A percentile compares a stretch with the other conserved stretches of the same genome.
phyloP scores from a whole-genome alignment of 2,329 filamentous ascomycete genomes.

The Ilyonectria robusta region DNA sequence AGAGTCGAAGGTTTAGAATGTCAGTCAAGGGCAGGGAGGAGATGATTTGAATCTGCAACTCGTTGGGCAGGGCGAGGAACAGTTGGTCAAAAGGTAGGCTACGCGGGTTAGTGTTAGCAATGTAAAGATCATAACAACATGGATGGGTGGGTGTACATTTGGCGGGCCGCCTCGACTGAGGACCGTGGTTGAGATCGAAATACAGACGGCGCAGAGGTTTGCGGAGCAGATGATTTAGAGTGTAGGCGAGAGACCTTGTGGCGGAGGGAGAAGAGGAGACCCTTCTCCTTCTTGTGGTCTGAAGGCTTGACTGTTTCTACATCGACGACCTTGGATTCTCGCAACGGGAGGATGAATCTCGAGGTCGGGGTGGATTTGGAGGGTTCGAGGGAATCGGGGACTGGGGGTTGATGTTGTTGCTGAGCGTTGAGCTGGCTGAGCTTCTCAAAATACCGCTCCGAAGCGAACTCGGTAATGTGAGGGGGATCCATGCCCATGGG shows the following conservation, averaged over 20 bases:
- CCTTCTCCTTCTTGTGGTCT: slow-evolving; percentile 59
- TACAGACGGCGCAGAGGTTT: slow-evolving; percentile 6
- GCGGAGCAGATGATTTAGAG: slow-evolving; percentile 32
- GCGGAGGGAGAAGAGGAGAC: slow-evolving; percentile 59
- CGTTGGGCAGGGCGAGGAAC: slow-evolving; percentile 72
- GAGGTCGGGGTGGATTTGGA: slow-evolving; percentile 51
- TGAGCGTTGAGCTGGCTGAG: slow-evolving; percentile 68
- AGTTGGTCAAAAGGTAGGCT: slow-evolving; percentile 67
- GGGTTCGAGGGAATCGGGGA: slow-evolving; percentile 38
- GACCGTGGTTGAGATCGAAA: slow-evolving; percentile 32
- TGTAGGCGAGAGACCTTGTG: slow-evolving; percentile 56
- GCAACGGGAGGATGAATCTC: slow-evolving; percentile 66
- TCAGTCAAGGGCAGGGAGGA: slow-evolving; percentile 72
- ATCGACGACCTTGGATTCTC: slow-evolving; percentile 55
- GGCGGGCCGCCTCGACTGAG: slow-evolving; percentile 49
- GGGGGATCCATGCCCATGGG: slow-evolving; percentile 70
- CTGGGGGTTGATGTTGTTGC: slow-evolving; percentile 52
- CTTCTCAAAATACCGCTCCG: slow-evolving; percentile 75
- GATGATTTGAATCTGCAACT: slow-evolving; percentile 75
- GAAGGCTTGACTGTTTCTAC: slow-evolving; percentile 47
- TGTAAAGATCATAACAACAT: slow-evolving; percentile 30
- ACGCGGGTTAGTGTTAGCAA: slow-evolving; percentile 36
- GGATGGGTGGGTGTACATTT: slow-evolving; percentile 49
- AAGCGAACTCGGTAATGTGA: slow-evolving; percentile 77
- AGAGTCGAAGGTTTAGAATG: slow-evolving; percentile 70